These are phyloP conservation scores for Vitis cinerea DNA, from an alignment of 164 flowering plant genomes.

Conservation along the genomic window DNA sequence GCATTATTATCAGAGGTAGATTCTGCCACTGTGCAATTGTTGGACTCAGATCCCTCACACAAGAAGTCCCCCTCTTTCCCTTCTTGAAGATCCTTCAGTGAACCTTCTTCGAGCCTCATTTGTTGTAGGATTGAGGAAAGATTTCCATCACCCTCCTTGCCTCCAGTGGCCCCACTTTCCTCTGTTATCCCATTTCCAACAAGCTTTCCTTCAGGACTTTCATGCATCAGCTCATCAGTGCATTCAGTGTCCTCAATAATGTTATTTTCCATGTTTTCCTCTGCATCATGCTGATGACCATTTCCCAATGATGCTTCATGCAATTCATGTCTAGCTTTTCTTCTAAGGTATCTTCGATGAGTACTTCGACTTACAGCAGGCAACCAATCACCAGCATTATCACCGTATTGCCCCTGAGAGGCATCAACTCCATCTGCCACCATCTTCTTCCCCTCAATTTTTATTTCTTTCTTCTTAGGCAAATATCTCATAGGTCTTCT, in stretches of 20 bases:
- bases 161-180: conserved; percentile 22
- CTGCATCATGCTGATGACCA: conserved; percentile 30
- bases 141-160: conserved; percentile 25
- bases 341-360: conserved; percentile 73
- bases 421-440: conserved; percentile 86
- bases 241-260: conserved; percentile 17
- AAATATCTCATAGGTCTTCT: conserved; percentile 35
- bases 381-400: conserved; percentile 62
- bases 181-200: conserved; percentile 21
- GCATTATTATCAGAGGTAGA: conserved; percentile 5
- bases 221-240: conserved; percentile 16
- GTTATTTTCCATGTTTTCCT: conserved; percentile 21
- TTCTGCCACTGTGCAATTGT: conserved; percentile 5
- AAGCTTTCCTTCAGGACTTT: conserved; percentile 16
- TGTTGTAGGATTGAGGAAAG: conserved; percentile 45
- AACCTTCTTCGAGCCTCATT: conserved; percentile 57
- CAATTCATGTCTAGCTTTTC: conserved; percentile 75
- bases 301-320: conserved; percentile 39
- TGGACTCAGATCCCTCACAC: conserved; percentile 6
- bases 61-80: conserved; percentile 7
- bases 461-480: conserved; percentile 57
- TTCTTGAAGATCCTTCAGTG: conserved; percentile 20
- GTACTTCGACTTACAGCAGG: conserved; percentile 95
- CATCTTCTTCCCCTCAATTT: conserved; percentile 80
- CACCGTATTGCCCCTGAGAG: conserved; percentile 70